phyloP scores from a whole-genome alignment of 257 asterid genomes.

The Scutellaria galericulata region DNA sequence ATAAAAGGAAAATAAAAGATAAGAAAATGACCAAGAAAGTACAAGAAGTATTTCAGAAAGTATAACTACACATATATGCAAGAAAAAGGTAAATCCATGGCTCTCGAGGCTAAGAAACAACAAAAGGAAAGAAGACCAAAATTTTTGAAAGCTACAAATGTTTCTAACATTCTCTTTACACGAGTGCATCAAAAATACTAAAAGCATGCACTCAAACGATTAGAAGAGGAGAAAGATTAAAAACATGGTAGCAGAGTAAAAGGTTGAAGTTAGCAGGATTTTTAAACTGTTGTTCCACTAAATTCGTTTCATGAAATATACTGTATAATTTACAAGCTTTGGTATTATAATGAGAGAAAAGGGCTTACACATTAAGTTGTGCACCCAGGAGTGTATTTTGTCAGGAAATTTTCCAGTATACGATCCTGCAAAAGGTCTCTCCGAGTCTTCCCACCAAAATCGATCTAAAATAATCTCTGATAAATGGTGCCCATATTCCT shows the following conservation, averaged over 20 bases:
- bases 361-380: slow-evolving; percentile 47
- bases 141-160: neutral
- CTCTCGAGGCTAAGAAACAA: neutral
- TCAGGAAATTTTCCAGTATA: slow-evolving; percentile 41
- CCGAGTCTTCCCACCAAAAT: slow-evolving; percentile 33
- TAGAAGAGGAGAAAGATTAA: neutral
- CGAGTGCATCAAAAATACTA: slow-evolving; percentile 19
- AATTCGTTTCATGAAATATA: slow-evolving; percentile 34
- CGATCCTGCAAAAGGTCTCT: slow-evolving; percentile 39
- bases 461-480: slow-evolving; percentile 15
- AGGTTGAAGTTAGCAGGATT: slow-evolving; percentile 22
- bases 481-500: slow-evolving; percentile 33
- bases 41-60: neutral
- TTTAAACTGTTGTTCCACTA: slow-evolving; percentile 35
- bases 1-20: neutral
- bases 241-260: slow-evolving; percentile 2
- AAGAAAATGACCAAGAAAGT: neutral
- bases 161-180: slow-evolving; percentile 22
- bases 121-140: neutral
- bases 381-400: slow-evolving; percentile 43
- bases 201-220: slow-evolving; percentile 5
- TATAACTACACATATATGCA: slow-evolving; percentile 8
- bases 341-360: slow-evolving; percentile 37
- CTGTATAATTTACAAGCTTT: slow-evolving; percentile 37
- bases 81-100: neutral